These are phyloP conservation scores for Bonia amplexicaulis DNA, from an alignment of 176 grass and related monocot species.

Conservation along the genomic window DNA sequence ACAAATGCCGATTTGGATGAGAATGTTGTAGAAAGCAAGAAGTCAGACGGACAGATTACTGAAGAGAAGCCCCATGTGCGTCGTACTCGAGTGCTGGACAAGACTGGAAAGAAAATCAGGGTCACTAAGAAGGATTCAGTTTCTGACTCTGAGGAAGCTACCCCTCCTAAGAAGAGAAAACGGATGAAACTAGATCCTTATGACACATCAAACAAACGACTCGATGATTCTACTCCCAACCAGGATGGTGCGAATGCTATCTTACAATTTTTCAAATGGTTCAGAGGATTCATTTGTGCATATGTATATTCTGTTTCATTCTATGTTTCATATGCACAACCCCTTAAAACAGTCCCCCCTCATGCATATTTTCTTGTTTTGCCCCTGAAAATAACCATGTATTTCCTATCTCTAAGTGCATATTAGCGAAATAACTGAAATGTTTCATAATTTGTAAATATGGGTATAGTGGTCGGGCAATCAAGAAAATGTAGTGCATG, in stretches of 20 bases:
- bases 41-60: slow-evolving; percentile 17
- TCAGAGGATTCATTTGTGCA: not conserved
- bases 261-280: not conserved
- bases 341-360: not conserved
- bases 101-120: slow-evolving; percentile 74
- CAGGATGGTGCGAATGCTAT: slow-evolving; percentile 33
- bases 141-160: slow-evolving; percentile 38
- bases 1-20: slow-evolving; percentile 22
- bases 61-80: slow-evolving; percentile 41
- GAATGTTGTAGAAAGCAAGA: slow-evolving; percentile 34
- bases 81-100: slow-evolving; percentile 57
- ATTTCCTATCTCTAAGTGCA: not conserved
- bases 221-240: slow-evolving; percentile 58
- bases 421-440: not conserved
- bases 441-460: not conserved
- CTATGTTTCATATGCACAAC: not conserved
- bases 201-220: slow-evolving; percentile 83
- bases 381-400: not conserved
- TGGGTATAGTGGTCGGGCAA: not conserved
- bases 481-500: not conserved
- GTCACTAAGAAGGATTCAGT: slow-evolving; percentile 48
- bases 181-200: slow-evolving; percentile 79
- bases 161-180: slow-evolving; percentile 63
- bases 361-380: not conserved
- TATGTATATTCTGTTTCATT: not conserved